Base-by-base conservation (phyloP, 1,139 yeast genomes). In the Yamadazyma oceani region DNA sequence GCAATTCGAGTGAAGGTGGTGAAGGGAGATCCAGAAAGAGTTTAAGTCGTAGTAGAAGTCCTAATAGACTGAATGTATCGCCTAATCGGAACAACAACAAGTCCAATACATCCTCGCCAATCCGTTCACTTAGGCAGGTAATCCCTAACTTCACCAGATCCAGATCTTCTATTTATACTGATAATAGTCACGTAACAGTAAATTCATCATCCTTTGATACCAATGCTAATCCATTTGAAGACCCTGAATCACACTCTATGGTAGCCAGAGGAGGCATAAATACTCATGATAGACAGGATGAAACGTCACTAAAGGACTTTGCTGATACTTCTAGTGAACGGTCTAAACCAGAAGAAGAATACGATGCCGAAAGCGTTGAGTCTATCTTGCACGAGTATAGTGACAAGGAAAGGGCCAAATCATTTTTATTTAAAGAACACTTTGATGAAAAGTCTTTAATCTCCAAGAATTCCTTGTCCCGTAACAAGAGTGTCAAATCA, bases 291-390 rank as follows among this genome's bases (percentile, higher is more conserved):
- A 30, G 25, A 7, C 17, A 27, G 8, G 30, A 19, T 11, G 7
- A 22, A 15, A 51, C 61, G 13, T 56, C 64, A 2, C 40, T 65
- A 12, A 66, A 58, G 11, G 75, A 69, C 38, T 68, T 69, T 47
- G 75, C 75, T 13, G 75, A 69, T 47, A 64, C 74, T 10, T 57
- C 69, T 1, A 58, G 64, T 9, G 55, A 55, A 9, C 16, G 28
- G 11, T 25, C 27, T 11, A 36, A 38, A 19, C 32, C 35, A 7
- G 51, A 48, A 23, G 46, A 27, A 12, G 38, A 43, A 12, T 46
- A 51, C 26, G 65, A 60, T 37, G 53, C 61, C 1, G 70, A 62
- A 22, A 63, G 69, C 12, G 55, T 65, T 4, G 62, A 62, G 40
- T 60, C 66, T 16, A 53, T 66, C 5, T 51, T 66, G 6, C 57